Evolutionary conservation across 805 yeast species (phyloP).

Genomic region (Metschnikowia orientalis): DNA sequence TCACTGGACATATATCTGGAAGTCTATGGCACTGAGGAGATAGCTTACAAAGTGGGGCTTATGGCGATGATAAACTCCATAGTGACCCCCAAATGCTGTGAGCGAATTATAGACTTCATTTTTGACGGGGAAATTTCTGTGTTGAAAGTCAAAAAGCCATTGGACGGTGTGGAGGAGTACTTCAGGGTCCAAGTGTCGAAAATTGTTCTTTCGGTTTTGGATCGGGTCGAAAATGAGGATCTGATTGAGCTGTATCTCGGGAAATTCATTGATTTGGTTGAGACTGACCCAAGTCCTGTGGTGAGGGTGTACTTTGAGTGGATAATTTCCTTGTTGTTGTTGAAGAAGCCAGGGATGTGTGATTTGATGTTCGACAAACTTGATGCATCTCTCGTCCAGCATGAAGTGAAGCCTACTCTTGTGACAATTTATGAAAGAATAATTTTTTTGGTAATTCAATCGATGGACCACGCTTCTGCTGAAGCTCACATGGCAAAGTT

Average conservation of each 20-base stretch:
- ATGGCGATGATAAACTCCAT: constrained; percentile 42
- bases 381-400: constrained; percentile 13
- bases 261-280: constrained; percentile 33
- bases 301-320: constrained; percentile 77
- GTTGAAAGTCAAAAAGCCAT: constrained; percentile 47
- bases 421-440: constrained; percentile 65
- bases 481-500: constrained; percentile 40
- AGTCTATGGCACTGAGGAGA: constrained; percentile 57
- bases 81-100: constrained; percentile 26
- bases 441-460: constrained; percentile 46
- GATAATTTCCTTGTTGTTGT: constrained; percentile 51
- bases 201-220: constrained; percentile 45
- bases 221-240: constrained; percentile 23
- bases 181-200: constrained; percentile 55
- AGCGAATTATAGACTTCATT: constrained; percentile 31
- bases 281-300: constrained; percentile 70
- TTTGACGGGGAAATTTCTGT: constrained; percentile 34
- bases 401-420: constrained; percentile 42
- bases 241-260: constrained; percentile 19
- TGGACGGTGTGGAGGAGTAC: constrained; percentile 69
- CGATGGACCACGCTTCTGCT: constrained; percentile 27
- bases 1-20: constrained; percentile 35
- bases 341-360: constrained; percentile 20
- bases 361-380: constrained; percentile 18
- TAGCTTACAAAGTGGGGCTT: constrained; percentile 47